Percentiles rank a stretch among this genome's conserved stretches.
Conservation (phyloP, 345 rosid species). For the Syzygium grande region DNA sequence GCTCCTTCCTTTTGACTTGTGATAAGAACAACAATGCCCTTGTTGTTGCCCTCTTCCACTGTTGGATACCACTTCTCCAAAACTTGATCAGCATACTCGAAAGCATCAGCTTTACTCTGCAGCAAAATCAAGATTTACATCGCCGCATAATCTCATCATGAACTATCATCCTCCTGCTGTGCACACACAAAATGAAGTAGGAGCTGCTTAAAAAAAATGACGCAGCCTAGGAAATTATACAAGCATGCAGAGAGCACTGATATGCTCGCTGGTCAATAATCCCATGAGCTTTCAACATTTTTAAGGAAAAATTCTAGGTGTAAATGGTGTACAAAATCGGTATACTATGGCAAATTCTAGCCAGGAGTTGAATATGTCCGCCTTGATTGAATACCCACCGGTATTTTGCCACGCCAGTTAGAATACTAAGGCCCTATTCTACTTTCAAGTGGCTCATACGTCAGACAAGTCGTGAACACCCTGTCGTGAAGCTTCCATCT, state of each 20-base stretch:
- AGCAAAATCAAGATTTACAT: not conserved
- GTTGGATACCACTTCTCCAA: slow-evolving; percentile 92
- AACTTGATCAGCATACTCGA: slow-evolving; percentile 96
- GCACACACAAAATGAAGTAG: not conserved
- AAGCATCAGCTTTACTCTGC: slow-evolving; percentile 99
- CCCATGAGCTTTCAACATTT: not conserved
- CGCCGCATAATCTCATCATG: not conserved
- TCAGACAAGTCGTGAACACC: not conserved
- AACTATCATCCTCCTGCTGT: not conserved
- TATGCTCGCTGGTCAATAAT: not conserved
- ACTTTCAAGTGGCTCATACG: not conserved
- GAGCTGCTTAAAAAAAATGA: not conserved
- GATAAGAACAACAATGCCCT: slow-evolving; percentile 85
- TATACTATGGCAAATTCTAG: not conserved
- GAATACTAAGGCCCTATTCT: not conserved
- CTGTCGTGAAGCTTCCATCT: not conserved
- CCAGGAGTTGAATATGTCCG: not conserved
- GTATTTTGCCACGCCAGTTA: not conserved
- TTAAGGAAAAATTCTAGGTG: not conserved
- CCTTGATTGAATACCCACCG: not conserved
- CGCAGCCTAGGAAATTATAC: not conserved
- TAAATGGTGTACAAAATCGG: not conserved
- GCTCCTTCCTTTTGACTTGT: slow-evolving; percentile 98
- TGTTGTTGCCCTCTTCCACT: slow-evolving; percentile 78
- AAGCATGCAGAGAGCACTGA: not conserved